These are phyloP conservation scores for Quercus dentata DNA, from an alignment of 306 rosid genomes.

Conservation along the genomic window DNA sequence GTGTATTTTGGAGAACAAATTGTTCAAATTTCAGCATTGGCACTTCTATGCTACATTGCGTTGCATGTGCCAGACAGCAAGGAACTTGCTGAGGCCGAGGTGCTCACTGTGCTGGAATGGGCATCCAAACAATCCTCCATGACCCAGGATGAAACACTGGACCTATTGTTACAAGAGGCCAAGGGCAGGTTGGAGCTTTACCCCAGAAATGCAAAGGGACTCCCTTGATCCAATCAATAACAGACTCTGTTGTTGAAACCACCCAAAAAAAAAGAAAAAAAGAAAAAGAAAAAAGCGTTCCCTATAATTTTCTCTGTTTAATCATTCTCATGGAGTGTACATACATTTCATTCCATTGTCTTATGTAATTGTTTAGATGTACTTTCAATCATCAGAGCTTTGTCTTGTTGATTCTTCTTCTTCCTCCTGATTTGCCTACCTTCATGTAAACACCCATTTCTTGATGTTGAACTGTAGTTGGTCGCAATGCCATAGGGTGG, in stretches of 20 bases:
- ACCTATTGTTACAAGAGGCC: slow-evolving; percentile 62
- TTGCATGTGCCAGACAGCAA: slow-evolving; percentile 88
- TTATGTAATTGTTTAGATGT: slow-evolving; percentile 4
- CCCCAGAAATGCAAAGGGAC: slow-evolving; percentile 79
- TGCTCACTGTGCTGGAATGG: slow-evolving; percentile 79
- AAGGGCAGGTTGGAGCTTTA: slow-evolving; percentile 81
- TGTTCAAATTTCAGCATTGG: slow-evolving; percentile 61
- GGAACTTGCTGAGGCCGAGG: slow-evolving; percentile 75
- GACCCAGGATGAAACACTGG: slow-evolving; percentile 50
- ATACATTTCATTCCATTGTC: slow-evolving; percentile 32
- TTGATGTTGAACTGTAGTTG: too few relatives aligned
- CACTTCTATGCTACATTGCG: slow-evolving; percentile 74
- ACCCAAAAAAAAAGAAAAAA: neutral
- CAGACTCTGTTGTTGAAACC: neutral
- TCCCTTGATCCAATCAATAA: slow-evolving; percentile 47
- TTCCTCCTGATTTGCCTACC: neutral
- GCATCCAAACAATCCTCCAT: slow-evolving; percentile 75
- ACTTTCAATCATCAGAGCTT: neutral
- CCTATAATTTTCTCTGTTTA: slow-evolving; percentile 12
- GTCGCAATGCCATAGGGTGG: too few relatives aligned
- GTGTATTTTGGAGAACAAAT: slow-evolving; percentile 83
- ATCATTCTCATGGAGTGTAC: slow-evolving; percentile 41
- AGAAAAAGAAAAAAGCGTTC: neutral
- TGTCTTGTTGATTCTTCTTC: neutral
- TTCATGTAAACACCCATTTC: neutral